Conservation (phyloP, 2,329 filamentous ascomycete species). For the Colletotrichum agaves region DNA sequence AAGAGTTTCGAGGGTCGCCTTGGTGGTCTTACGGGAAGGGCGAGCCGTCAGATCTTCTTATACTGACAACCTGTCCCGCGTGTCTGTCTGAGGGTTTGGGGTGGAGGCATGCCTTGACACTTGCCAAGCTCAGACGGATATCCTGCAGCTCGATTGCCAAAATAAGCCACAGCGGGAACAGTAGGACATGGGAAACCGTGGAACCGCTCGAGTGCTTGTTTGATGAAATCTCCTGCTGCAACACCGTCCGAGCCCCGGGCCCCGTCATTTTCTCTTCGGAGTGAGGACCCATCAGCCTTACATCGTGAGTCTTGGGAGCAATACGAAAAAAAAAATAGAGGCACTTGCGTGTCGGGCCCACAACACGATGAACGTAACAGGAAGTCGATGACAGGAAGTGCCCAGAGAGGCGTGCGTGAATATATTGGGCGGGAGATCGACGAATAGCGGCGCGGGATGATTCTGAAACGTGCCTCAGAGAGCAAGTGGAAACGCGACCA, state of each 20-base stretch:
- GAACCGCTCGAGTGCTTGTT: not conserved
- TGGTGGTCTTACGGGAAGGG: not conserved
- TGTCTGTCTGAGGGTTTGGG: slow-evolving; percentile 22
- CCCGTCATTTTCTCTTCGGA: slow-evolving; percentile 9
- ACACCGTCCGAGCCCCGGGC: not conserved
- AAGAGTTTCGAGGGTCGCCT: slow-evolving; percentile 8
- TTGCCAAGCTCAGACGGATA: slow-evolving; percentile 20
- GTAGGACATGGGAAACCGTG: not conserved
- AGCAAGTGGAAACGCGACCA: slow-evolving; percentile 30
- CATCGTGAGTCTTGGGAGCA: not conserved
- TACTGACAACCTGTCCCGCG: slow-evolving; percentile 28
- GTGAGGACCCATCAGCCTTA: slow-evolving; percentile 7
- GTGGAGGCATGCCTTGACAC: slow-evolving; percentile 21
- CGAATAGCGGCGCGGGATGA: slow-evolving; percentile 28
- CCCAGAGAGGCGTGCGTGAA: not conserved
- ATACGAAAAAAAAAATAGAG: slow-evolving; percentile 5
- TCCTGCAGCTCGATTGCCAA: slow-evolving; percentile 14
- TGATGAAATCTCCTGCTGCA: slow-evolving; percentile 10
- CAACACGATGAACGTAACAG: slow-evolving; percentile 12
- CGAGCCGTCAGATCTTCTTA: slow-evolving; percentile 28
- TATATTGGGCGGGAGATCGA: slow-evolving; percentile 30
- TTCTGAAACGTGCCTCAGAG: slow-evolving; percentile 36
- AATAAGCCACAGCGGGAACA: slow-evolving; percentile 20
- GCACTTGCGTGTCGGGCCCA: not conserved
- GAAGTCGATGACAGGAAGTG: not conserved